Evolutionary conservation across 2,329 filamentous ascomycete genomes (phyloP).

Genomic region (Arthrobotrys megalospora): DNA sequence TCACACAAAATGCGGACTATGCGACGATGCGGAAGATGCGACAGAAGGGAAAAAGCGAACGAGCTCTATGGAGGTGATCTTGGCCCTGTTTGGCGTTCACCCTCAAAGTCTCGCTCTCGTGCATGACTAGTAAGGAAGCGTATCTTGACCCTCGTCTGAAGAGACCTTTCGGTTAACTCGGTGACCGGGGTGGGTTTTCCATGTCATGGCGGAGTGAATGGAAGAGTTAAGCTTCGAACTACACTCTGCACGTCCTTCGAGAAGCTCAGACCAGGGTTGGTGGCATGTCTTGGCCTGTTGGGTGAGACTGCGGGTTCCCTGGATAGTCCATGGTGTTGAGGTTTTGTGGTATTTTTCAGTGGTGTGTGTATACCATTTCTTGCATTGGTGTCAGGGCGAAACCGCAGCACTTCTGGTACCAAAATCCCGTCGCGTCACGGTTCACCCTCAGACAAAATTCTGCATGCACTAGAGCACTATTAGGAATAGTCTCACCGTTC

Average conservation of each 20-base stretch:
- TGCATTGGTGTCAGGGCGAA: conserved; percentile 30
- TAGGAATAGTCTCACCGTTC: not conserved
- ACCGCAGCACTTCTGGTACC: conserved; percentile 8
- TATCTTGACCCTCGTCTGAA: conserved; percentile 3
- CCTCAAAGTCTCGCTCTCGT: not conserved
- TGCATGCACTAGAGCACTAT: not conserved
- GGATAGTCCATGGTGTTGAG: conserved; percentile 1
- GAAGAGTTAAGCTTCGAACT: not conserved
- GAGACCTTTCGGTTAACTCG: conserved; percentile 22
- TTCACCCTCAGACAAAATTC: conserved; percentile 18
- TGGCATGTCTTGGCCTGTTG: not conserved
- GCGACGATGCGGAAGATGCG: not conserved
- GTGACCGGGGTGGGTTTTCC: conserved; percentile 14
- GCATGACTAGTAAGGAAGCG: not conserved
- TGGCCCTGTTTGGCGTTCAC: conserved; percentile 18
- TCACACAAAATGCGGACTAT: not conserved
- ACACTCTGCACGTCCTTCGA: not conserved
- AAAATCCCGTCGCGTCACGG: conserved; percentile 22
- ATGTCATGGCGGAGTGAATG: not conserved
- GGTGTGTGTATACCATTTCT: not conserved
- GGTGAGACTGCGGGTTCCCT: not conserved
- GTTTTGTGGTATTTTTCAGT: conserved; percentile 3
- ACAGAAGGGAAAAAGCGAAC: conserved; percentile 1
- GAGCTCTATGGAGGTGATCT: conserved; percentile 8
- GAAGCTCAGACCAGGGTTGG: conserved; percentile 13